Base-by-base conservation (phyloP, 2,329 filamentous ascomycete species). In the Hysterium pulicare region DNA sequence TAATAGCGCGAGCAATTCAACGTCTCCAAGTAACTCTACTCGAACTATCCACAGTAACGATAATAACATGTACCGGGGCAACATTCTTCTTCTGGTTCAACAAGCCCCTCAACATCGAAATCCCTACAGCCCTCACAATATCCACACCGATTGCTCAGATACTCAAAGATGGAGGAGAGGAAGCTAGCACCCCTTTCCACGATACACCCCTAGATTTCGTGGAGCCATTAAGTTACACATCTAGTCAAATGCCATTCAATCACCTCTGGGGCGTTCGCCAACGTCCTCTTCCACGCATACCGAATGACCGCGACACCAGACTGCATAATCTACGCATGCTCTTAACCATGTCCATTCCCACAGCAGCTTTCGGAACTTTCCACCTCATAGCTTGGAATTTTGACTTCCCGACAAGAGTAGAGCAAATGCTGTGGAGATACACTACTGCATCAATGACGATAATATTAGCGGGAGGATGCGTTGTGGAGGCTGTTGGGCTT, bases 11-110 rank as follows among this genome's bases (percentile, higher is more conserved):
- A 16, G 39, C 38, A 5, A 38, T 49, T 23, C 59, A 66, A 44
- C 17, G 49, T 5, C 53, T 67, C 26, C 58, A 61, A 5, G 53
- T 67, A 4, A 55, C 62, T n/a, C 61, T 58, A n/a, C 53, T 69
- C 3, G 67, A 69, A 38, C 53, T 62, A 4, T 67, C 68, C 54
- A 66, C 64, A 6, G 50, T 68, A 11, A 60, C 59, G 31, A 68
- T 66, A 34, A 59, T 69, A 20, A 57, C 61, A 17, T 53, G 62
- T 23, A 57, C 67, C 43, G 51, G 56, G 1, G 43, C 58, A 2
- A 64, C 62, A 2, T 63, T 66, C 41, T 58, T 59, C 44, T 64
- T 63, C 41, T 69, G 66, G 66, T 64, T 58, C 55, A 40, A 59
- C 40, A 69, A 68, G 41, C 66, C 66, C 2, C 66, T 64, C 45